phyloP scores from a whole-genome alignment of 2,329 filamentous ascomycete genomes.

The Ceratocystis diversiconidia region DNA sequence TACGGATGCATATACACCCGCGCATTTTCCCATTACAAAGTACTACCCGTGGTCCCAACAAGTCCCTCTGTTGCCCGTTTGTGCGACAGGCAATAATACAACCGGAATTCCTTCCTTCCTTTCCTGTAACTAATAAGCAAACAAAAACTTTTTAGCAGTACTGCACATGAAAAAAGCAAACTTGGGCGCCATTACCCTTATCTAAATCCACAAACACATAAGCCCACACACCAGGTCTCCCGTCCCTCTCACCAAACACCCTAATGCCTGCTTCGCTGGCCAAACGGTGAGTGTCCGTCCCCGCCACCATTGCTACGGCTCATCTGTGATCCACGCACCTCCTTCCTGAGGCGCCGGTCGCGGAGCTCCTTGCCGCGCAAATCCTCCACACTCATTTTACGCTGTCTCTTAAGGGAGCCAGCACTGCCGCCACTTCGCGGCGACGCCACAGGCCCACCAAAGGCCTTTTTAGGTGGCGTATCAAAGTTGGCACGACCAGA shows the following conservation, averaged over 20 bases:
- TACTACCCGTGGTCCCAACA: too few relatives aligned
- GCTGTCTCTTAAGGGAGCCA: slow-evolving; percentile 8
- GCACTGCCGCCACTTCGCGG: slow-evolving; percentile 11
- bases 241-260: background rate
- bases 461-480: slow-evolving; percentile 1
- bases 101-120: background rate
- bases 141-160: background rate
- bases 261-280: slow-evolving; percentile 2
- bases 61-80: background rate
- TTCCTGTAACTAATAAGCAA: background rate
- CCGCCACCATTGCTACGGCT: slow-evolving; percentile 10
- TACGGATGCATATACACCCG: background rate
- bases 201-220: background rate
- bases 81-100: background rate
- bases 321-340: slow-evolving; percentile 29
- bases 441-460: slow-evolving; percentile 16
- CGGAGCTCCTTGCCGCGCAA: slow-evolving; percentile 33
- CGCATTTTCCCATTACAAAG: background rate
- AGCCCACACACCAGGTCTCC: background rate
- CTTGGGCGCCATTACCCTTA: background rate
- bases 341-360: slow-evolving; percentile 48
- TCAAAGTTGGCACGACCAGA: slow-evolving; percentile 13
- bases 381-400: slow-evolving; percentile 6
- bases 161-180: background rate
- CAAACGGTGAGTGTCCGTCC: slow-evolving; percentile 9